A percentile compares a stretch with the other conserved stretches of the same genome.
Evolutionary conservation across 805 yeast genomes (phyloP).

Genomic region (Starmerella etchellsii): DNA sequence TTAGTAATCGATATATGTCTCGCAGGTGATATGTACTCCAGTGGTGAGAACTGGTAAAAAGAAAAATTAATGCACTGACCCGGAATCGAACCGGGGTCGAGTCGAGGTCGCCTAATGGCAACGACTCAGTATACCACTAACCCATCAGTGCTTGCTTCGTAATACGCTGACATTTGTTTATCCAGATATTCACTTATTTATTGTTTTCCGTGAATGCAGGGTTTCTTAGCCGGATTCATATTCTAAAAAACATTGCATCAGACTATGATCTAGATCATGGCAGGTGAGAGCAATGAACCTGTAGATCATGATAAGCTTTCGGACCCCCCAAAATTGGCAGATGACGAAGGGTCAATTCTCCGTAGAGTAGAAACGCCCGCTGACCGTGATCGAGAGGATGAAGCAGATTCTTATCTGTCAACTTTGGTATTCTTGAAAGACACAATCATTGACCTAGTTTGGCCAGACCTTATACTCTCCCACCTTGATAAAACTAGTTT

Average conservation of each 20-base stretch:
- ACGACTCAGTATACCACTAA: slow-evolving; percentile 21
- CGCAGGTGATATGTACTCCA: too few relatives aligned
- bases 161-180: too few relatives aligned
- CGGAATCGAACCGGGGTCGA: slow-evolving; percentile 99
- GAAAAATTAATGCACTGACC: slow-evolving; percentile 72
- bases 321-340: too few relatives aligned
- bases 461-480: slow-evolving; percentile 17
- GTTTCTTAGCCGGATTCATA: too few relatives aligned
- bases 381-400: slow-evolving; percentile 4
- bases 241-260: too few relatives aligned
- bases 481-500: slow-evolving; percentile 22
- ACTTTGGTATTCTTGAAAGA: not conserved
- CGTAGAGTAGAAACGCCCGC: not conserved
- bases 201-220: too few relatives aligned
- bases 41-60: too few relatives aligned
- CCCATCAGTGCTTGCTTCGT: slow-evolving; percentile 16
- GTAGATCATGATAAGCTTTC: too few relatives aligned
- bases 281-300: too few relatives aligned
- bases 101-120: slow-evolving; percentile 11
- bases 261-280: too few relatives aligned
- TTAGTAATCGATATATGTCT: too few relatives aligned
- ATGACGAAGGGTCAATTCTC: not conserved
- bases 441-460: slow-evolving; percentile 2
- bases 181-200: too few relatives aligned
- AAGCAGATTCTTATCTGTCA: not conserved